phyloP scores from a whole-genome alignment of 139 green algal species.

The Ettlia oleoabundans region DNA sequence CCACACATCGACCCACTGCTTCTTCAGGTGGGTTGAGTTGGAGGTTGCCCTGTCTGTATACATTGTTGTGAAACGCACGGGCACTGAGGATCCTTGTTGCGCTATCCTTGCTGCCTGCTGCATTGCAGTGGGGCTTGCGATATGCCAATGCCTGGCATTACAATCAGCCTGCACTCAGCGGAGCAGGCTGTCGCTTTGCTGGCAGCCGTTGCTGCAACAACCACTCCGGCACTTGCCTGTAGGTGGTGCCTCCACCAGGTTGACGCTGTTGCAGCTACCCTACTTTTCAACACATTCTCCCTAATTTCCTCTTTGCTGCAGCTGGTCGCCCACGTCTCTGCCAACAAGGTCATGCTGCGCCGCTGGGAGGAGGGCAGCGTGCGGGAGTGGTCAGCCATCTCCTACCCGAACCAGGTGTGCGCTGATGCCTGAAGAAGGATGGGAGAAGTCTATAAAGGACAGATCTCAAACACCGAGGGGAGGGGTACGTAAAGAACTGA shows the following conservation, averaged over 20 bases:
- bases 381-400: slow-evolving; percentile 62
- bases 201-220: too few relatives aligned
- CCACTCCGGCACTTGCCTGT: too few relatives aligned
- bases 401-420: slow-evolving; percentile 72
- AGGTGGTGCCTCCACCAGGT: too few relatives aligned
- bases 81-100: background rate
- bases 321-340: slow-evolving; percentile 80
- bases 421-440: background rate
- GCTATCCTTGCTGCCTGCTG: background rate
- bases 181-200: too few relatives aligned
- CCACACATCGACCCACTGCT: slow-evolving; percentile 70
- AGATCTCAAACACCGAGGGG: too few relatives aligned
- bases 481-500: too few relatives aligned
- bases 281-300: too few relatives aligned
- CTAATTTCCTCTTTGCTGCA: slow-evolving; percentile 15
- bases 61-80: too few relatives aligned
- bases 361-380: slow-evolving; percentile 58
- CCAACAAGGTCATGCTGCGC: slow-evolving; percentile 56
- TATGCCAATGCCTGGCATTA: background rate
- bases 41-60: too few relatives aligned
- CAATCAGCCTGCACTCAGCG: too few relatives aligned
- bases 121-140: background rate
- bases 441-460: too few relatives aligned
- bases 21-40: slow-evolving; percentile 55
- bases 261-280: too few relatives aligned